phyloP scores from a whole-genome alignment of 139 green algal genomes.

The Haematococcus lacustris region DNA sequence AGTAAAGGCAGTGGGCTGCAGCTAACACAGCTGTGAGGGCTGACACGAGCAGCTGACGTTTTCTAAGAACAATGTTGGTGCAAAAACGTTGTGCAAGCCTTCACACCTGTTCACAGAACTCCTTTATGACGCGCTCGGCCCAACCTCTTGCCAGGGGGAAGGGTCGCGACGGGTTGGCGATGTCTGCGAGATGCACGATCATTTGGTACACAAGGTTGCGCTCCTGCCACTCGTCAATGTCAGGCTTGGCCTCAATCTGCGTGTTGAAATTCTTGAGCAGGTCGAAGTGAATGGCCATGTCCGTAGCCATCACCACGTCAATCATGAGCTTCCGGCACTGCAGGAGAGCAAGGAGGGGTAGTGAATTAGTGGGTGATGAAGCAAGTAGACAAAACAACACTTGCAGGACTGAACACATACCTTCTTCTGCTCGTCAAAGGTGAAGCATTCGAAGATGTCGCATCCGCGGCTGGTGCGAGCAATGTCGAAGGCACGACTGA shows the following conservation, averaged over 20 bases:
- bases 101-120: conserved; percentile 56
- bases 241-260: conserved; percentile 25
- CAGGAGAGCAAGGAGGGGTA: neutral
- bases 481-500: conserved; percentile 40
- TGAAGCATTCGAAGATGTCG: conserved; percentile 41
- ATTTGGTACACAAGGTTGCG: conserved; percentile 47
- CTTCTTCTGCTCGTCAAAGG: conserved; percentile 39
- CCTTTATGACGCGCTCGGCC: conserved; percentile 52
- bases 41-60: no score
- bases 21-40: neutral
- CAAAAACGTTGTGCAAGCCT: no score
- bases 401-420: no score
- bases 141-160: conserved; percentile 41
- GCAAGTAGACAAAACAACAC: no score
- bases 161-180: conserved; percentile 51
- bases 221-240: conserved; percentile 37
- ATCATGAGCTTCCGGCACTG: conserved; percentile 51
- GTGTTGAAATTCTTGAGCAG: conserved; percentile 43
- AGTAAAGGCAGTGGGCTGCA: neutral
- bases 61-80: no score
- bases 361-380: no score
- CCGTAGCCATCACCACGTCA: conserved; percentile 52
- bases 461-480: conserved; percentile 20
- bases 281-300: conserved; percentile 65
- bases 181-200: conserved; percentile 55